phyloP scores from a whole-genome alignment of 148 eudicot species.

The Spergularia bocconei region DNA sequence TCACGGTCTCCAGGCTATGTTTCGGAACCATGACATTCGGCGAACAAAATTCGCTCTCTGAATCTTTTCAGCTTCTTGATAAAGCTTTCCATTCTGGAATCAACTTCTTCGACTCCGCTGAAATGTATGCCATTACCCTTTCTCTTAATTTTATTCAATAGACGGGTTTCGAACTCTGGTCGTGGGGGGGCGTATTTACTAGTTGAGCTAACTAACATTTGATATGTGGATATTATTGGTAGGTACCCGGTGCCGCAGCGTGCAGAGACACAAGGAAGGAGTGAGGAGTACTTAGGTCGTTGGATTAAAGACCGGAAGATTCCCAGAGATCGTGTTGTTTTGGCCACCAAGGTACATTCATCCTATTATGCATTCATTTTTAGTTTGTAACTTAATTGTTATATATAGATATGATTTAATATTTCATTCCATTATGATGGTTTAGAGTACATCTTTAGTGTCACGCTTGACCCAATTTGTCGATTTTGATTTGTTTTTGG shows the following conservation, averaged over 20 bases:
- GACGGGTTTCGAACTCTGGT: too few relatives aligned
- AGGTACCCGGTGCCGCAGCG: conserved; percentile 97
- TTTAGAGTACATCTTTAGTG: neutral
- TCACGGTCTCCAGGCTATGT: conserved; percentile 66
- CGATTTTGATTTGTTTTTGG: neutral
- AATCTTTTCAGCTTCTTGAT: conserved; percentile 63
- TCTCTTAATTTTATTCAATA: too few relatives aligned
- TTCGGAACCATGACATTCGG: conserved; percentile 91
- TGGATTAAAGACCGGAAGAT: conserved; percentile 63
- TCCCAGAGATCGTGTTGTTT: conserved; percentile 57
- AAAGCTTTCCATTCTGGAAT: conserved; percentile 72
- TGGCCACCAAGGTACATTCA: conserved; percentile 65
- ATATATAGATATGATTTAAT: neutral
- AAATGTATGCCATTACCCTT: conserved; percentile 45
- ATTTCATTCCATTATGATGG: too few relatives aligned
- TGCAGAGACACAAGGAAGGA: conserved; percentile 75
- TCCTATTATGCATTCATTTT: neutral
- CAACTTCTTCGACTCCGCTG: conserved; percentile 94
- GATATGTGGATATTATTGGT: neutral
- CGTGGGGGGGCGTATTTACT: neutral
- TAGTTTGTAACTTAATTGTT: neutral
- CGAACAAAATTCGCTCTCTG: conserved; percentile 57
- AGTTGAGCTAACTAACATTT: neutral
- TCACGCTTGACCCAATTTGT: neutral
- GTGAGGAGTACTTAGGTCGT: conserved; percentile 79